phyloP scores from a whole-genome alignment of 768 basidiomycete genomes.

The Leccinum sublutescens region DNA sequence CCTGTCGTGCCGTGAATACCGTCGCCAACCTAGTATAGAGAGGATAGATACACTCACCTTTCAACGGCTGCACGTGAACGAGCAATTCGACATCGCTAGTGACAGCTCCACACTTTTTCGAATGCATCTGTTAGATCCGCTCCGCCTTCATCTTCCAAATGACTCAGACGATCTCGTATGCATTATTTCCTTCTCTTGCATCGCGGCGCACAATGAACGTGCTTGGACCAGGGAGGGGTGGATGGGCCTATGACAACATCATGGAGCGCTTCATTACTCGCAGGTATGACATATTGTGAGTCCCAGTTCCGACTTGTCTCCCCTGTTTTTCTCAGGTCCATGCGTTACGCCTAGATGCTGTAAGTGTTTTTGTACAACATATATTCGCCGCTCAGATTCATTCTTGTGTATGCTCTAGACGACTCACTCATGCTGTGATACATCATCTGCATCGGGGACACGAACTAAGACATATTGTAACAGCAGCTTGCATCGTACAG shows the following conservation, averaged over 20 bases:
- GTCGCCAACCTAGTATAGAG: background rate
- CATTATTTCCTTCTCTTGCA: constrained; percentile 1
- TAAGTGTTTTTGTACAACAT: constrained; percentile 17
- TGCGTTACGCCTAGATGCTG: constrained; percentile 34
- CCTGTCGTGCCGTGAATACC: constrained; percentile 43
- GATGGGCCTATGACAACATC: constrained; percentile 32
- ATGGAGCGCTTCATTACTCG: constrained; percentile 38
- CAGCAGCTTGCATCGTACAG: background rate
- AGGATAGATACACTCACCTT: constrained; percentile 56
- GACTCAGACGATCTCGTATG: constrained; percentile 40
- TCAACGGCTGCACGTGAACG: constrained; percentile 86
- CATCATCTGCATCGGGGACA: background rate
- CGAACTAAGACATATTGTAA: background rate
- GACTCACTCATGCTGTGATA: background rate
- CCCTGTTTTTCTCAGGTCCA: background rate
- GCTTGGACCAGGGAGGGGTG: constrained; percentile 34
- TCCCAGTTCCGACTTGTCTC: constrained; percentile 4
- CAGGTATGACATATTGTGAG: constrained; percentile 46
- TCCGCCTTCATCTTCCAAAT: too few species aligned
- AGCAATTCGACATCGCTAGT: constrained; percentile 56
- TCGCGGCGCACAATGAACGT: background rate
- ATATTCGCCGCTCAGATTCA: too few species aligned
- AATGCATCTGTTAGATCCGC: too few species aligned
- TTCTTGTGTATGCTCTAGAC: background rate
- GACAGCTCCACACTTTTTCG: too few species aligned